phyloP scores from a whole-genome alignment of 805 yeast species.

The Cyberlindnera americana region DNA sequence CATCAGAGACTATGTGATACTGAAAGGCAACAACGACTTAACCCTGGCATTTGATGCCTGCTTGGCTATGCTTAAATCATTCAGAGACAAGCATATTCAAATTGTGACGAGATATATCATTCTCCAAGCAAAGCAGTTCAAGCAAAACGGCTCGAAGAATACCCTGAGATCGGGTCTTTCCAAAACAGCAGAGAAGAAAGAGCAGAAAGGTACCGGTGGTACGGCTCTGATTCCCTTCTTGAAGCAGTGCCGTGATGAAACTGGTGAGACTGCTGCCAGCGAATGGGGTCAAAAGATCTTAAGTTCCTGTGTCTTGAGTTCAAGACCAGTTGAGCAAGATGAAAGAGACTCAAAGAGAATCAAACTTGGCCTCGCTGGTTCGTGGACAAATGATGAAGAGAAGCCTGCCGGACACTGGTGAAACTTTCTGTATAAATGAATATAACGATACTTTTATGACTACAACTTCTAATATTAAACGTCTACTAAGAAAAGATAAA shows the following conservation, averaged over 20 bases:
- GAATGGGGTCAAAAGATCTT: conserved; percentile 80
- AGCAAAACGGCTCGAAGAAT: conserved; percentile 48
- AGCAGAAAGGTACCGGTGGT: conserved; percentile 88
- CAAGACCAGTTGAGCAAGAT: conserved; percentile 16
- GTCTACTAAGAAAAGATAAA: no score
- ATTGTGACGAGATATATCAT: conserved; percentile 85
- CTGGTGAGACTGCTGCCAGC: conserved; percentile 92
- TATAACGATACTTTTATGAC: no score
- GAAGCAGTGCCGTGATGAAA: conserved; percentile 94
- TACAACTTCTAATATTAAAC: no score
- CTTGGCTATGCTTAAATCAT: conserved; percentile 79
- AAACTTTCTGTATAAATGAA: background rate
- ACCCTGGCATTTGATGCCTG: conserved; percentile 81
- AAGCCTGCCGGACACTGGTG: conserved; percentile 34
- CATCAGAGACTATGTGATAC: conserved; percentile 60
- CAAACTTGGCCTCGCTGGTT: conserved; percentile 32
- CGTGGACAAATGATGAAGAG: conserved; percentile 27
- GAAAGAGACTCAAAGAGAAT: conserved; percentile 25
- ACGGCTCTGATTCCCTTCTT: conserved; percentile 87
- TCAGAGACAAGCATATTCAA: conserved; percentile 91
- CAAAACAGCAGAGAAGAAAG: conserved; percentile 47
- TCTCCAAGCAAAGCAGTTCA: conserved; percentile 63
- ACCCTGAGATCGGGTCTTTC: conserved; percentile 63
- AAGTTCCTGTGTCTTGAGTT: conserved; percentile 44
- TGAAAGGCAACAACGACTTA: conserved; percentile 49